Base-by-base conservation (phyloP, 2,329 filamentous ascomycete genomes). In the Pseudocercospora pini-densiflorae region DNA sequence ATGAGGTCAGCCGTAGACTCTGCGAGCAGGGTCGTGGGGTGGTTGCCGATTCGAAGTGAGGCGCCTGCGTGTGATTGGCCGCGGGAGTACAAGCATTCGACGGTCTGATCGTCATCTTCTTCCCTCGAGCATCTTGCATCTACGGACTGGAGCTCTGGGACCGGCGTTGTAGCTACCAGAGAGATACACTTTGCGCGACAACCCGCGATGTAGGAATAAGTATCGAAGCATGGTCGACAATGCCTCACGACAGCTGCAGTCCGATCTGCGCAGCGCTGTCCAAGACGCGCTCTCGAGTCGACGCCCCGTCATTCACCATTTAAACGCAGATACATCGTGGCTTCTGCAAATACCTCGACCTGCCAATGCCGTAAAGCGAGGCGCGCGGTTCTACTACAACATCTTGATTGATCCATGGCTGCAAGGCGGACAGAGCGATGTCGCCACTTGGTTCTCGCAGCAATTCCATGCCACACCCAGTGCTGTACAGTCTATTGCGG, bases 261-360 rank as follows among this genome's bases (percentile, higher is more conserved):
- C 75, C 70, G 80, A 83, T 68, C 76, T 82, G n/a, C 79, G 77
- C 69, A 72, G 79, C 62, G 73, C 79, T 36, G 71, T 82, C 45
- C 78, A 78, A 45, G 73, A 77, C 55, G 72, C 79, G 23, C 77
- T 83, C 57, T 75, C 78, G 31, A 77, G 77, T 59, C 80, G 79
- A 47, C 80, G 84, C 27, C 86, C 86, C 0, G 74, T 90, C 47
- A 81, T 91, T 8, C 85, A 87, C 61, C 88, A 90, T 76, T 81
- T 91, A 33, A 90, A 90, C 75, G 88, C 85, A 70, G 88, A 91
- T 77, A 89, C 87, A 4, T 87, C 85, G 23, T 91, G 89, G 88
- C 81, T 91, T 1, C 78, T 90, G n/a, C 87, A 89, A 67, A 80
- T 91, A 8, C 88, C 88, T 0, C 83, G 85, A 53, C 87, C 87